These are phyloP conservation scores for Colletotrichum agaves DNA, from an alignment of 2,329 filamentous ascomycete species.

Conservation along the genomic window DNA sequence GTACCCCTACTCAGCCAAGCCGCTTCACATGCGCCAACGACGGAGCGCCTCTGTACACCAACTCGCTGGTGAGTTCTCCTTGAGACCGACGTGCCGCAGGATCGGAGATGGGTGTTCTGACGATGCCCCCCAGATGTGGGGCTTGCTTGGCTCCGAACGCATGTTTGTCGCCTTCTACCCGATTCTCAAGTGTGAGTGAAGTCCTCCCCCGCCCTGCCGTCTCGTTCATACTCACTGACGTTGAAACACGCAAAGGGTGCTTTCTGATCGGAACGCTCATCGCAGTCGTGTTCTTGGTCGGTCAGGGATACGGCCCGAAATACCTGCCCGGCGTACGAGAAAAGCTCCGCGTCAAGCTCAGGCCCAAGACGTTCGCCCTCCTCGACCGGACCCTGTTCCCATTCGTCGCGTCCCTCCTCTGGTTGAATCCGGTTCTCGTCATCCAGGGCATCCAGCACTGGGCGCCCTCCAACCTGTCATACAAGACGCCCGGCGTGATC, in stretches of 20 bases:
- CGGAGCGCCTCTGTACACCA: conserved; percentile 45
- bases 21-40: conserved; percentile 44
- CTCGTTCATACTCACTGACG: fast-evolving
- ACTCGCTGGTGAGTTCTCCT: conserved; percentile 37
- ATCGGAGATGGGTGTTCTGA: not conserved
- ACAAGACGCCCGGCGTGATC: conserved; percentile 55
- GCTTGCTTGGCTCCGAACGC: conserved; percentile 44
- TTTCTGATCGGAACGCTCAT: conserved; percentile 54
- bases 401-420: conserved; percentile 51
- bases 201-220: not conserved
- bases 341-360: conserved; percentile 45
- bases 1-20: conserved; percentile 47
- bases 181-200: conserved; percentile 48
- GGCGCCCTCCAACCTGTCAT: conserved; percentile 55
- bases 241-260: conserved; percentile 45
- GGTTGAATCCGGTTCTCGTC: conserved; percentile 54
- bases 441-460: conserved; percentile 56
- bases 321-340: conserved; percentile 49
- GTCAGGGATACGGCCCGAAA: conserved; percentile 47
- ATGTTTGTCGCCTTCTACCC: conserved; percentile 56
- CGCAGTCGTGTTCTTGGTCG: conserved; percentile 49
- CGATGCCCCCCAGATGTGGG: conserved; percentile 41
- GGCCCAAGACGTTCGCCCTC: conserved; percentile 45
- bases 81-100: not conserved
- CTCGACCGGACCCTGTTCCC: conserved; percentile 52